Conservation (phyloP, 306 rosid genomes). For the Abrus pulchellus region DNA sequence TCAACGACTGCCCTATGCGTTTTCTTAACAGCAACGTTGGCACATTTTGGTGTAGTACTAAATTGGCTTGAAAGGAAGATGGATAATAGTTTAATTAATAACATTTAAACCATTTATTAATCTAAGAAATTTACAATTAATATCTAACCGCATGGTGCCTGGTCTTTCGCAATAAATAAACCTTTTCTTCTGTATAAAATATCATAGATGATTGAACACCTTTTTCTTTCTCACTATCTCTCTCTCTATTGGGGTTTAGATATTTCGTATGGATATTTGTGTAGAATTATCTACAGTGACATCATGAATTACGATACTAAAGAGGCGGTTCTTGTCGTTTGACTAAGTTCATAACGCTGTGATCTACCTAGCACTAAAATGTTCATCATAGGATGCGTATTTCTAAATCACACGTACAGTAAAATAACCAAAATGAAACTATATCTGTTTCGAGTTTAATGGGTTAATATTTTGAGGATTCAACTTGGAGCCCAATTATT, state of each 20-base stretch:
- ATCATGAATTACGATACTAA: conserved; percentile 46
- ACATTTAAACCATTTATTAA: neutral
- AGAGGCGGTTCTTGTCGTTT: conserved; percentile 50
- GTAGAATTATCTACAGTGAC: conserved; percentile 41
- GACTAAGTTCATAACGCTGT: conserved; percentile 34
- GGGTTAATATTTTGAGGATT: neutral
- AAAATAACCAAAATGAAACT: neutral
- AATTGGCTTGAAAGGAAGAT: conserved; percentile 5
- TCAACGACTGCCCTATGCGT: conserved; percentile 1
- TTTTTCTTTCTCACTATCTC: neutral
- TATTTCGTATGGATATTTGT: conserved; percentile 39
- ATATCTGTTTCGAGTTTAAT: neutral
- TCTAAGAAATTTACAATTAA: neutral
- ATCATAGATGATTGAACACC: conserved; percentile 9
- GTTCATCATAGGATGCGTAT: conserved; percentile 14
- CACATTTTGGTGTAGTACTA: neutral
- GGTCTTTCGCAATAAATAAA: conserved; percentile 33
- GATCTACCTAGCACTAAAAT: conserved; percentile 5
- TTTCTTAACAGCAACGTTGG: conserved; percentile 20
- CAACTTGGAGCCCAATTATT: conserved; percentile 3
- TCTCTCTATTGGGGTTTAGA: neutral
- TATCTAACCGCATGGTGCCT: neutral
- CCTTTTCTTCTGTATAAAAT: neutral
- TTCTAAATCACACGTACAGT: conserved; percentile 52
- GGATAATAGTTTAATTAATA: neutral